Base-by-base conservation (phyloP, 495 filamentous ascomycete species). In the Trichoderma gamsii region DNA sequence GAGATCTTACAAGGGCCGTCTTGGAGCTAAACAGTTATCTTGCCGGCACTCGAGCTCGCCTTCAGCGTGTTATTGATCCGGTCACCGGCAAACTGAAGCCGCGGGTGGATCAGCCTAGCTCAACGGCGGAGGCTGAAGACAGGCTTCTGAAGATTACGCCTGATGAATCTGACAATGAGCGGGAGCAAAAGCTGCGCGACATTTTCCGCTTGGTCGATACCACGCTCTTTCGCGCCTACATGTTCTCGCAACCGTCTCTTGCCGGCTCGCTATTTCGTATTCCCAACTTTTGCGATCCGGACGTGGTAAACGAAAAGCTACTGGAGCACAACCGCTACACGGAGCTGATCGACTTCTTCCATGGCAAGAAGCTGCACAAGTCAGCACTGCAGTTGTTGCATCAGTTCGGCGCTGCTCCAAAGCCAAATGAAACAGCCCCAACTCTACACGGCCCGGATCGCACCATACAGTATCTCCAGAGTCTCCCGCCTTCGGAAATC, bases 211-310 rank as follows among this genome's bases (percentile, higher is more conserved):
- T 97, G 2, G 90, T 99, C 23, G 95, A 99, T 73, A 98, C 95
- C 1, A 93, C 92, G 3, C 83, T 98, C 0, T 99, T 99, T 79
- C 86, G 94, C 29, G 89, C 91, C 2, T 93, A 95, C 73, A 97
- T 98, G 91, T 92, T 91, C 70, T 90, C 88, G 6, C 89, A 87
- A 13, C 95, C 95, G 6, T 86, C 89, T 2, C 82, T 98, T 0
- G 93, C 92, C 38, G 92, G 90, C 0, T 90, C 93, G 3, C 86
- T 99, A 0, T 97, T 99, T 78, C 92, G 96, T 16, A 92, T 98
- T 64, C 89, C 92, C 75, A 99, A 99, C 75, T 97, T 97, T 76
- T 97, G 95, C 72, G 94, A 98, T 71, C 94, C 95, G 0, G 90
- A 91, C 35, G 95, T 99, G 1, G 93, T 99, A 32, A 94, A 96